These are phyloP conservation scores for Trypanosoma boissoni DNA, from an alignment of 208 protist genomes.

Conservation along the genomic window DNA sequence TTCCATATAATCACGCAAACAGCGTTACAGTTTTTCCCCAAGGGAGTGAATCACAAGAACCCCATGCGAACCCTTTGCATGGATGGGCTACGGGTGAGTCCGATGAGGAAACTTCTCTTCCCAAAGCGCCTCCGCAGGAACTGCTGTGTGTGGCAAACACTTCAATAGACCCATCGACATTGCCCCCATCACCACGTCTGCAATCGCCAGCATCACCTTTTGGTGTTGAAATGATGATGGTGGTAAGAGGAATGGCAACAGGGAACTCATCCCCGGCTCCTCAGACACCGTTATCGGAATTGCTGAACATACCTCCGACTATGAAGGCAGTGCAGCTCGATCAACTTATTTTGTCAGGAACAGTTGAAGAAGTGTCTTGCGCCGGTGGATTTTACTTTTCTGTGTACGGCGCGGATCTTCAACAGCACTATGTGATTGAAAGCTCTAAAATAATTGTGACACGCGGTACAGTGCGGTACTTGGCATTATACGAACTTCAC, in stretches of 20 bases:
- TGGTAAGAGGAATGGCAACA: background rate
- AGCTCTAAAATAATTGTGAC: slow-evolving; percentile 59
- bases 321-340: slow-evolving; percentile 31
- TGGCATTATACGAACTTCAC: slow-evolving; percentile 40
- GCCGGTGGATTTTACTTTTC: slow-evolving; percentile 37
- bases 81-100: too few relatives aligned
- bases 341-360: slow-evolving; percentile 13
- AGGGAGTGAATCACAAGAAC: background rate
- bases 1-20: too few relatives aligned
- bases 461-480: slow-evolving; percentile 55
- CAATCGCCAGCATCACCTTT: too few relatives aligned
- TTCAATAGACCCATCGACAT: too few relatives aligned
- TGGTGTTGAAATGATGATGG: background rate
- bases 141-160: too few relatives aligned
- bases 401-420: slow-evolving; percentile 52
- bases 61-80: too few relatives aligned
- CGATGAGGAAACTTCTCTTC: too few relatives aligned
- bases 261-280: background rate
- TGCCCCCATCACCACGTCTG: too few relatives aligned
- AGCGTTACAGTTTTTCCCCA: too few relatives aligned
- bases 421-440: slow-evolving; percentile 50
- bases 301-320: background rate
- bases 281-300: too few relatives aligned
- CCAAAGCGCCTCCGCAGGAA: too few relatives aligned
- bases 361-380: slow-evolving; percentile 25